Evolutionary conservation across 179 eudicot genomes (phyloP).

Genomic region (Sideroxylon spinosum): DNA sequence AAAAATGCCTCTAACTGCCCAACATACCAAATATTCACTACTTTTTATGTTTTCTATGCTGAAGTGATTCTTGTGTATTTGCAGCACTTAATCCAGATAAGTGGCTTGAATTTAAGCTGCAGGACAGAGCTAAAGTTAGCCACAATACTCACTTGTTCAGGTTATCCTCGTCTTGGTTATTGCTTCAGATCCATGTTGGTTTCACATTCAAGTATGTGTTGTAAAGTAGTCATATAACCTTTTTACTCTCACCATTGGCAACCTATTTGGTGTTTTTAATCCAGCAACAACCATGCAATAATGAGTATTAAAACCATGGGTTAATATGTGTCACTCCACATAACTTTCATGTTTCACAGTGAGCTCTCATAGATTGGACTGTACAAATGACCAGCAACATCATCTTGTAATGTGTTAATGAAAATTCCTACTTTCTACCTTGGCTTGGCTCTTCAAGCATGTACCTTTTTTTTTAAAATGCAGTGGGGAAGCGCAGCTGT

Average conservation of each 20-base stretch:
- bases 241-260: not conserved
- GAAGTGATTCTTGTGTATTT: slow-evolving; percentile 21
- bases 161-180: slow-evolving; percentile 31
- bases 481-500: too few relatives aligned
- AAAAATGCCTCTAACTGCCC: not conserved
- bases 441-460: not conserved
- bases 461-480: not conserved
- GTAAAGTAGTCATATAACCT: not conserved
- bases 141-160: slow-evolving; percentile 90
- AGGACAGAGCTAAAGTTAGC: slow-evolving; percentile 83
- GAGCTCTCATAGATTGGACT: not conserved
- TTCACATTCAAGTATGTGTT: not conserved
- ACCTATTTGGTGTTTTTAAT: not conserved
- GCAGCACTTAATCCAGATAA: slow-evolving; percentile 80
- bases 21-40: not conserved
- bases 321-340: not conserved
- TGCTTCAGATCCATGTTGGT: not conserved
- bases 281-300: not conserved
- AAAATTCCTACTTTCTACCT: not conserved
- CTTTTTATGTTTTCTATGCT: slow-evolving; percentile 9
- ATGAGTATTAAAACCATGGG: not conserved
- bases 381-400: not conserved
- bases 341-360: not conserved
- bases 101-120: slow-evolving; percentile 86
- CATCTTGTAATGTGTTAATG: not conserved